phyloP scores from a whole-genome alignment of 768 basidiomycete species.

The Auriscalpium vulgare region DNA sequence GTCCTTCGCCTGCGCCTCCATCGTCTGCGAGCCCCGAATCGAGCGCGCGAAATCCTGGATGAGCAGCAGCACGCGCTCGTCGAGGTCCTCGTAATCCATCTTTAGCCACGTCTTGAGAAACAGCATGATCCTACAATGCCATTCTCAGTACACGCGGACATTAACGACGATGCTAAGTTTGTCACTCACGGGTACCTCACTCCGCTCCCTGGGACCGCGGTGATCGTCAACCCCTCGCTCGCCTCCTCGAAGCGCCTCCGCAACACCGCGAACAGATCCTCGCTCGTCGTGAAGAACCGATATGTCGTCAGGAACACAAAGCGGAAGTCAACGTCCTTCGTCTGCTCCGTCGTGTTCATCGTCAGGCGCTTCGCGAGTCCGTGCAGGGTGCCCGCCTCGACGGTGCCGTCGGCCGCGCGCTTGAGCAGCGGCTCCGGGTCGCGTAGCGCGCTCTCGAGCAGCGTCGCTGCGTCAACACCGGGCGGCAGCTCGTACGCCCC shows the following conservation, averaged over 20 bases:
- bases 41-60: conserved; percentile 4
- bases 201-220: neutral
- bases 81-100: conserved; percentile 8
- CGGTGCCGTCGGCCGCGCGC: conserved; percentile 18
- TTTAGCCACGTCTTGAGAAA: conserved; percentile 8
- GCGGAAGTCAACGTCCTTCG: conserved; percentile 29
- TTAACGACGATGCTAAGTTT: neutral
- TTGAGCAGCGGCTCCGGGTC: conserved; percentile 6
- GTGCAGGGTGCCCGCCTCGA: conserved; percentile 34
- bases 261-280: conserved; percentile 31
- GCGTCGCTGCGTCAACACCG: neutral
- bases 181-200: conserved; percentile 8
- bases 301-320: conserved; percentile 36
- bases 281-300: conserved; percentile 34
- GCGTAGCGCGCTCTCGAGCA: conserved; percentile 3
- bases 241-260: conserved; percentile 32
- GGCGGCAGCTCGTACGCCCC: neutral
- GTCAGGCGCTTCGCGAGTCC: conserved; percentile 35
- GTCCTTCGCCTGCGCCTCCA: conserved; percentile 1
- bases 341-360: conserved; percentile 20
- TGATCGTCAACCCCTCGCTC: neutral
- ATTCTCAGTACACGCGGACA: neutral
- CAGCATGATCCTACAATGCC: neutral
- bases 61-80: conserved; percentile 20
- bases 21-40: conserved; percentile 1